These are phyloP conservation scores for Jamesozyma piceae DNA, from an alignment of 805 yeast genomes.

Conservation along the genomic window DNA sequence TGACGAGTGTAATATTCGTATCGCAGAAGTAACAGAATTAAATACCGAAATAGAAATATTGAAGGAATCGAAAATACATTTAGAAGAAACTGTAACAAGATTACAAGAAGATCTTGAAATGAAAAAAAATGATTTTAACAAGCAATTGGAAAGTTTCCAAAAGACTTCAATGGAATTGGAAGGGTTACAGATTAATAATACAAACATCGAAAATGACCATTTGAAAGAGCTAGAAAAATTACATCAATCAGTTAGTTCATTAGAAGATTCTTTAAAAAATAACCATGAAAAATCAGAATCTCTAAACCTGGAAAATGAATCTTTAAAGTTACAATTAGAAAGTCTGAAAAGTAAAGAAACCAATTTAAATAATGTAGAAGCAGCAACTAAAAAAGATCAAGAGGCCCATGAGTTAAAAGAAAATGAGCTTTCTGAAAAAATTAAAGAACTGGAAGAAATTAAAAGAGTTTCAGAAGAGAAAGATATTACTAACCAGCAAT, in stretches of 20 bases:
- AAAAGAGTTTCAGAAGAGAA: constrained; percentile 8
- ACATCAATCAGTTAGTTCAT: constrained; percentile 29
- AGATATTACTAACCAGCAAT: constrained; percentile 8
- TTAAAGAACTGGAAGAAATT: not conserved
- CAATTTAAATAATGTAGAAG: constrained; percentile 15
- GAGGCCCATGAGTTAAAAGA: not conserved
- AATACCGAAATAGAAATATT: constrained; percentile 28
- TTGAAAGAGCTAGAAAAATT: constrained; percentile 30
- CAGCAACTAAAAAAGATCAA: constrained; percentile 16
- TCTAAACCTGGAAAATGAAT: constrained; percentile 23
- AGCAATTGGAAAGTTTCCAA: constrained; percentile 12
- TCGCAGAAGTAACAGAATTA: constrained; percentile 32
- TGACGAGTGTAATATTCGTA: constrained; percentile 30
- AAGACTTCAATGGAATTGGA: constrained; percentile 21
- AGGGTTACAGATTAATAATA: constrained; percentile 19
- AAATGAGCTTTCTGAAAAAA: not conserved
- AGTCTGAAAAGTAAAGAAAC: not conserved
- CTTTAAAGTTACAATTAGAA: constrained; percentile 10
- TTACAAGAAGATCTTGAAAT: constrained; percentile 25
- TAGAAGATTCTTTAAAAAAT: constrained; percentile 25
- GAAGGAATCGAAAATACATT: constrained; percentile 18
- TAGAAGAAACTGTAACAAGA: constrained; percentile 28
- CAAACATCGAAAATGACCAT: constrained; percentile 30
- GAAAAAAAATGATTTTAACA: constrained; percentile 17
- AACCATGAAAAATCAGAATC: constrained; percentile 23